Evolutionary conservation across 2,329 filamentous ascomycete species (phyloP), one percentile per base, ranked within the genome.

Genomic region (Cladosporium sp.): DNA sequence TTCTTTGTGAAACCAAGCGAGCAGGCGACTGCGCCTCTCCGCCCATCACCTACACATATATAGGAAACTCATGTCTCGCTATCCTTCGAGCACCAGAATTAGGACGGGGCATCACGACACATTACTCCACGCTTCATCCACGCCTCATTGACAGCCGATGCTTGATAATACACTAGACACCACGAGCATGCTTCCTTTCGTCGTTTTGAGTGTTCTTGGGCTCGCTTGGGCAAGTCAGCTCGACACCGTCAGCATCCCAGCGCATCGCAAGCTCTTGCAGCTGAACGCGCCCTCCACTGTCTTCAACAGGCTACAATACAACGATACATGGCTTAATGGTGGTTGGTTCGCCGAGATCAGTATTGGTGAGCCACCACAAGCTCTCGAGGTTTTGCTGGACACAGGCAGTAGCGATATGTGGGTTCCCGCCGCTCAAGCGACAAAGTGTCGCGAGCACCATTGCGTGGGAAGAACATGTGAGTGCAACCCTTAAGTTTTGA

Each of bases 321-420:
- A 43, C 12, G 29, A 43, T 3, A 9, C 16, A 4, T 43, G 38
- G 38, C 6, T 35, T 35, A 2, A 16, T 1, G 43, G 43, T 11
- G 9, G 2, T 5, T 46, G 22, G 11, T 47, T 22, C 22, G 30
- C 16, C 12, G 13, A 38, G 13, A 32, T 53, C 32, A 4, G n/a
- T 1, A 30, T 55, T 8, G 52, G 52, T 9, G 53, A 45, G 16
- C 53, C 51, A 13, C 52, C 52, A 12, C 48, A 53, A 30, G 3
- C 11, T 3, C 16, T 53, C 12, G 19, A 53, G 18, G 35, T 53
- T 15, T 13, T 49, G 11, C 8, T 53, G 5, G 52, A 53, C 12
- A 49, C 52, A 2, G 49, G 52, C 11, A 53, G 52, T 25, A 51
- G 43, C 29, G 48, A 51, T 33, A 8, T 51, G 8, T 51, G 43